These are phyloP conservation scores for Cymbopogon citratus DNA, from an alignment of 176 grass and related monocot genomes.

Conservation along the genomic window DNA sequence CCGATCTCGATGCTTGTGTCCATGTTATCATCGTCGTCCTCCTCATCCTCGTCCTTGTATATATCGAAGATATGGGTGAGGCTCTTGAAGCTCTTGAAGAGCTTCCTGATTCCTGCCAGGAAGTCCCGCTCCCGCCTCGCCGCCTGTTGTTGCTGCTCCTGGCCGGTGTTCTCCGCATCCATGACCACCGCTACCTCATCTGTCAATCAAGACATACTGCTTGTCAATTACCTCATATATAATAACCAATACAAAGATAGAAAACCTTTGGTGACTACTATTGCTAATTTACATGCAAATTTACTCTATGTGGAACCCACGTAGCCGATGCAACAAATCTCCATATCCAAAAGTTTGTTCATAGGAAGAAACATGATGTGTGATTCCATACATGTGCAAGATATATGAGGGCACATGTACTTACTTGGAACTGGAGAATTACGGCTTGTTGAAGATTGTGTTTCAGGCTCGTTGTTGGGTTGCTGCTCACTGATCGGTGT, in stretches of 20 bases:
- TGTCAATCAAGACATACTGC: background rate
- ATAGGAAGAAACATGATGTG: background rate
- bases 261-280: background rate
- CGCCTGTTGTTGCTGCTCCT: background rate
- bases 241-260: background rate
- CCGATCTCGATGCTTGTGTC: constrained; percentile 53
- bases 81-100: constrained; percentile 75
- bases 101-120: constrained; percentile 54
- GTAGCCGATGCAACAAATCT: background rate
- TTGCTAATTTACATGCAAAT: background rate
- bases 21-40: constrained; percentile 10
- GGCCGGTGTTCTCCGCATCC: background rate
- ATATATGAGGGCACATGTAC: background rate
- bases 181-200: background rate
- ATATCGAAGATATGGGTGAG: constrained; percentile 56
- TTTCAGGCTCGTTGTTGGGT: background rate
- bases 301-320: background rate
- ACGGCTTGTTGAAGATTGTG: background rate
- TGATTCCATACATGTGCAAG: background rate
- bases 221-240: no score
- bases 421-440: constrained; percentile 20
- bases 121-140: constrained; percentile 39
- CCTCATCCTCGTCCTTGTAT: constrained; percentile 20
- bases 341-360: background rate
- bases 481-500: constrained; percentile 26